These are phyloP conservation scores for Dendrothele bispora DNA, from an alignment of 768 basidiomycete species.

Conservation along the genomic window DNA sequence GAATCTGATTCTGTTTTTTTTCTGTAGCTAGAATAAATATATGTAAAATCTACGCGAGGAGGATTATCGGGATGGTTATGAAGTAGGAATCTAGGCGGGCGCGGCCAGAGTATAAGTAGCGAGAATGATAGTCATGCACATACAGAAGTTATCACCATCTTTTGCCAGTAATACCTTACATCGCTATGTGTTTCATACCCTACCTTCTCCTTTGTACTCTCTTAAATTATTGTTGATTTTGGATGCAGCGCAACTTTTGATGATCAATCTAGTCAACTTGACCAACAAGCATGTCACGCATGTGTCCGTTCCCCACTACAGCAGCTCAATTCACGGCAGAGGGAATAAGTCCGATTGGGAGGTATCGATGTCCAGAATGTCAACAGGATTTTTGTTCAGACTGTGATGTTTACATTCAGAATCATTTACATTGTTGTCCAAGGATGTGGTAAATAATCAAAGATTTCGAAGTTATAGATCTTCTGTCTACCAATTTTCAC, in stretches of 20 bases:
- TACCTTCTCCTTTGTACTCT: conserved; percentile 2
- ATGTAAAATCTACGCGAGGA: no score
- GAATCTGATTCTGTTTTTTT: no score
- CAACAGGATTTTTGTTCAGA: conserved; percentile 87
- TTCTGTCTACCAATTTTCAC: no score
- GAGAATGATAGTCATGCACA: no score
- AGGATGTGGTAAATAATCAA: conserved; percentile 70
- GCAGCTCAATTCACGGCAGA: conserved; percentile 42
- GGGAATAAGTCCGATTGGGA: conserved; percentile 80
- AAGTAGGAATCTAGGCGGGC: no score
- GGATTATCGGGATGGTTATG: no score
- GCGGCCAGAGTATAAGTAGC: no score
- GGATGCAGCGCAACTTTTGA: conserved; percentile 38
- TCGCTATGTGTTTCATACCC: conserved; percentile 61
- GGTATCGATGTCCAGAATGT: conserved; percentile 91
- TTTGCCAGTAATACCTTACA: conserved; percentile 89
- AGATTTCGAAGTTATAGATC: no score
- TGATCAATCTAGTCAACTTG: conserved; percentile 29
- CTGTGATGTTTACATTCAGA: conserved; percentile 95
- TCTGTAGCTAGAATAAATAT: no score
- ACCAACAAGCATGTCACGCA: conserved; percentile 61
- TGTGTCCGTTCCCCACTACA: conserved; percentile 68
- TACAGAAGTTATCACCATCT: conserved; percentile 95
- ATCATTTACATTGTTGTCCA: conserved; percentile 93
- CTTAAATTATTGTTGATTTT: background rate